These are phyloP conservation scores for Colletotrichum orbiculare DNA, from an alignment of 2,329 filamentous ascomycete genomes.

Conservation along the genomic window DNA sequence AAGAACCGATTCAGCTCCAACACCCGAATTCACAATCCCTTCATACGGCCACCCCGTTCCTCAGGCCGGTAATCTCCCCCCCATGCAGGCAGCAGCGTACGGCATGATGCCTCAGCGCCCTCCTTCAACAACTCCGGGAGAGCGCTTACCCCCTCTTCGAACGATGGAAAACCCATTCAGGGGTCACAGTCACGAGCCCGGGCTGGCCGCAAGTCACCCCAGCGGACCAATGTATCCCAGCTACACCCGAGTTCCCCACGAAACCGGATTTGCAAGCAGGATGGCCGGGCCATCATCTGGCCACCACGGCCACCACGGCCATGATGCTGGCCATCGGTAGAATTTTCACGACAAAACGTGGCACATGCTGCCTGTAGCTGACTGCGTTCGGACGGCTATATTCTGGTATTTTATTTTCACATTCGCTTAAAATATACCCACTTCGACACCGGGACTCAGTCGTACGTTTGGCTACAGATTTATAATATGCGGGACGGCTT, in stretches of 20 bases:
- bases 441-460: constrained; percentile 23
- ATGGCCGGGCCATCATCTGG: constrained; percentile 15
- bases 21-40: constrained; percentile 53
- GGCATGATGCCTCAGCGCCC: constrained; percentile 49
- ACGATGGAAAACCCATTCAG: constrained; percentile 52
- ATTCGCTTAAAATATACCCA: constrained; percentile 30
- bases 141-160: constrained; percentile 61
- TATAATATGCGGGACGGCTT: constrained; percentile 26
- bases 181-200: constrained; percentile 14
- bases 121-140: constrained; percentile 50
- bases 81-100: constrained; percentile 53
- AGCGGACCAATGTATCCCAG: constrained; percentile 31
- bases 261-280: constrained; percentile 37
- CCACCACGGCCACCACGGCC: constrained; percentile 22
- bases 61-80: constrained; percentile 52
- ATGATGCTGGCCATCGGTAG: constrained; percentile 29
- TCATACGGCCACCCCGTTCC: constrained; percentile 51
- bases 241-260: constrained; percentile 36
- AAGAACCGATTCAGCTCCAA: constrained; percentile 55
- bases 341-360: constrained; percentile 22
- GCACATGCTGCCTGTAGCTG: background rate
- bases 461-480: constrained; percentile 25
- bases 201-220: constrained; percentile 1
- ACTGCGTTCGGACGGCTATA: background rate
- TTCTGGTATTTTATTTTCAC: constrained; percentile 10